Evolutionary conservation across 345 rosid genomes (phyloP), one percentile per base, ranked within the genome.

Genomic region (Excoecaria cochinchinensis): DNA sequence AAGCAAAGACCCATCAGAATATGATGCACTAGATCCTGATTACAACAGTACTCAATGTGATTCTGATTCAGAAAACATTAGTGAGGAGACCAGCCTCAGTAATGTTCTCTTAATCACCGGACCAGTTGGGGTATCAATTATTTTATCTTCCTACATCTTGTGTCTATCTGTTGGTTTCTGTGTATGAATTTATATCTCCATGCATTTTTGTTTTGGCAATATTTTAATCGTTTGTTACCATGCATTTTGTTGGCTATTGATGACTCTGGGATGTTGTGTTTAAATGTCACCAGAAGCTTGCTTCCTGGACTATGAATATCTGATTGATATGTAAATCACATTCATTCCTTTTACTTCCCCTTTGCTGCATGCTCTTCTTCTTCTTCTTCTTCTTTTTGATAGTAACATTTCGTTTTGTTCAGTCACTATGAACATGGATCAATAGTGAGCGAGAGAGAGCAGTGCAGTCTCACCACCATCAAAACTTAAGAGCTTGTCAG

Each of bases 91-190:
- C 76, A 46, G 73, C 74, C 81, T 87, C 80, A 95, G 87, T 84
- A 93, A 91, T 82, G 92, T 95, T 73, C 92, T 95, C 68, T 82
- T 93, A 79, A 81, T 95, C 71, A 81, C 87, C 22, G 99, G 99
- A 78, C 97, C 96, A 68, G 80, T 74, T 53, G 95, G 90, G 93
- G 89, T 90, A 83, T 56, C 60, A 68, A 58, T 71, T 11, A 36
- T 31, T 62, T 81, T 48, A n/a, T 70, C 53, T 57, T 25, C 25
- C 67, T 78, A 67, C 61, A 72, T 55, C 25, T 48, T 79, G 36
- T 47, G 36, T 47, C 76, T 70, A 19, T 81, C 40, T 56, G 14
- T 67, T 78, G 21, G 40, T 71, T 65, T 58, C 8, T 71, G 36
- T 55, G 21, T 14, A 21, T 36, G 11, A 16, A 51, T 50, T 31